Evolutionary conservation across 2,329 filamentous ascomycete species (phyloP), one percentile per base, ranked within the genome.

Genomic region (Exserohilum turcica): DNA sequence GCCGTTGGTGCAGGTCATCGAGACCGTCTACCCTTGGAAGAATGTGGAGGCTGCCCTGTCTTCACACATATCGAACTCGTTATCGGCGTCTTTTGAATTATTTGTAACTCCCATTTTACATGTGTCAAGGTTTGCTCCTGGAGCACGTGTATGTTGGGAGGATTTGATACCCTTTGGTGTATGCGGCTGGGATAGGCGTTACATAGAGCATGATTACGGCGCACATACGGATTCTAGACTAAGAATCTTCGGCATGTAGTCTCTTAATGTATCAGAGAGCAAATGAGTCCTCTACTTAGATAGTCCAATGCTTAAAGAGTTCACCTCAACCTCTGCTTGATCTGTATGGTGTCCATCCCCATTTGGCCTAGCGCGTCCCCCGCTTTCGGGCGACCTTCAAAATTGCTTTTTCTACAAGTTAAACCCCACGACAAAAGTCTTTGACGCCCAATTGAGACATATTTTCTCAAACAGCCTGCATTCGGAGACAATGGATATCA

Each of bases 401-500:
- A 47, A 50, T 29, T 29, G 43, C 36, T 47, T 47, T 38, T 29
- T 6, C n/a, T 7, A 24, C 4, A 13, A 27, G 21, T 32, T 10
- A 31, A 33, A 28, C 31, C 44, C 42, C 13, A 39, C 48, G 46
- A 46, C 38, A 19, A 38, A 16, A 31, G 15, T 16, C 15, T 27
- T 12, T 43, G 46, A 28, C 38, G 38, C 15, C 42, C 10, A 18
- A 33, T 35, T 24, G 21, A 24, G 21, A 24, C 4, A 29, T 24
- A 5, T 5, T 19, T 13, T 9, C 27, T 21, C 9, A 15, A 24
- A 3, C 16, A 1, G 10, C 9, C 3, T 35, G 6, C 7, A 24
- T 24, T 24, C 21, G 7, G 21, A 16, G 32, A n/a, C 38, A 0
- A 77, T 76, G 74, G 57, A 66, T 3, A 73, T 80, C 43, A 70